Percentiles rank a stretch among this genome's conserved stretches.
These are phyloP conservation scores for Lagenidium giganteum DNA, from an alignment of 352 stramenopile species.

Conservation along the genomic window DNA sequence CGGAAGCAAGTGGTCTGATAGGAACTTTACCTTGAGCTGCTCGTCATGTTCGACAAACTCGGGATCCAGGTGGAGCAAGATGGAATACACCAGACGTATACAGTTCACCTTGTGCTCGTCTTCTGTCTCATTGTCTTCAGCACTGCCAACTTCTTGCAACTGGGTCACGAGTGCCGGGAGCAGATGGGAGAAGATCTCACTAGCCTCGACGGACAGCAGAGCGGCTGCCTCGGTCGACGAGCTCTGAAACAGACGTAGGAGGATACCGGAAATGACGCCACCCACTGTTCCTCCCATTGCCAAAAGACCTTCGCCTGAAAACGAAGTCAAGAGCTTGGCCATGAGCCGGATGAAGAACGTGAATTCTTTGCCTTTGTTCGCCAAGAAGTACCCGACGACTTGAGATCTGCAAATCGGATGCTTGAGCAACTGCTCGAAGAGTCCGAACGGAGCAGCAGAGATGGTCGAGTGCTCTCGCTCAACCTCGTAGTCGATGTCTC, in stretches of 20 bases:
- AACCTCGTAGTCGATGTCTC: slow-evolving; percentile 19
- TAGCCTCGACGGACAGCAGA: slow-evolving; percentile 37
- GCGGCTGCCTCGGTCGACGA: slow-evolving; percentile 24
- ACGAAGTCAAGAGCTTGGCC: slow-evolving; percentile 50
- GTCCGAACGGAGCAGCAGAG: slow-evolving; percentile 38
- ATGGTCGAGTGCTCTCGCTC: slow-evolving; percentile 21
- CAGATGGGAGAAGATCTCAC: slow-evolving; percentile 44
- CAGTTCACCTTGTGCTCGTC: slow-evolving; percentile 32
- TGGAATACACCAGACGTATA: slow-evolving; percentile 40
- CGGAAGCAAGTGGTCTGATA: slow-evolving; percentile 40
- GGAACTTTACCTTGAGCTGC: slow-evolving; percentile 26
- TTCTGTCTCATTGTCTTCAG: slow-evolving; percentile 8
- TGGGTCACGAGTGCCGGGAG: slow-evolving; percentile 38
- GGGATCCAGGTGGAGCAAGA: slow-evolving; percentile 45
- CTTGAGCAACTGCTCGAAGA: slow-evolving; percentile 38
- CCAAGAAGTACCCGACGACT: slow-evolving; percentile 48
- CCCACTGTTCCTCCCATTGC: slow-evolving; percentile 23
- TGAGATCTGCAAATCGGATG: slow-evolving; percentile 47
- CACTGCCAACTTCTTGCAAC: slow-evolving; percentile 3
- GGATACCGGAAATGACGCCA: slow-evolving; percentile 31
- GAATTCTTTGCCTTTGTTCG: slow-evolving; percentile 55
- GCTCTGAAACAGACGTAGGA: slow-evolving; percentile 42
- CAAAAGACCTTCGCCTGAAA: slow-evolving; percentile 33
- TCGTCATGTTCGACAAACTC: slow-evolving; percentile 15
- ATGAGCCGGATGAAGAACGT: slow-evolving; percentile 67